Evolutionary conservation across 164 flowering plant genomes (phyloP), one percentile per base, ranked within the genome.

Genomic region (Vitis cinerea): DNA sequence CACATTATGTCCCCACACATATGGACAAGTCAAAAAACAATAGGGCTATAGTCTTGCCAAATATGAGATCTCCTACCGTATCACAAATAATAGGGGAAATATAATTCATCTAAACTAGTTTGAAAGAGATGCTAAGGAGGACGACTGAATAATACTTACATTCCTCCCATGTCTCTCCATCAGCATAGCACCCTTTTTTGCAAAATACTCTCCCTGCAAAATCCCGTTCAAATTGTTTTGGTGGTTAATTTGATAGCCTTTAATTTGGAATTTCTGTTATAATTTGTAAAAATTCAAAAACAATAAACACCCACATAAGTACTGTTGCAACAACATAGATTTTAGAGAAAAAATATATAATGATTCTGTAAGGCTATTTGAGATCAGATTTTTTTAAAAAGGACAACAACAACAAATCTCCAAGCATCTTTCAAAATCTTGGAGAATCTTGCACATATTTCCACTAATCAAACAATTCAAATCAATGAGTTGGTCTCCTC

Each of bases 141-240:
- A 59, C 16, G 49, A 53, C n/a, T 66, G 63, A 60, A 52, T 51
- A 50, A 44, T 44, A 76, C 97, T 92, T 73, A 94, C 98, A 92
- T 72, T 94, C 97, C 56, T 94, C 97, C 89, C 88, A 94, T 15
- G 93, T 89, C 3, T 89, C 97, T 30, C 89, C 96, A 79, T 92
- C 97, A 50, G 89, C 61, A 64, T 79, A 81, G 60, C 98, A 94
- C 7, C 97, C 98, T 75, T 94, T 94, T 69, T 93, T 91, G 89
- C 97, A 93, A 72, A 91, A 93, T 11, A 93, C 92, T 79, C 98
- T 81, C 98, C 97, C 98, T 90, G 53, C 74, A 86, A 75, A 63
- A 76, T 37, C 11, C 62, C 6, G 59, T 29, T 6, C 16, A 60
- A 31, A 27, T 71, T 66, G 74, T 51, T 50, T 23, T 17, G 37